phyloP scores from a whole-genome alignment of 2,329 filamentous ascomycete species.

The Calonectria pauciramosa region DNA sequence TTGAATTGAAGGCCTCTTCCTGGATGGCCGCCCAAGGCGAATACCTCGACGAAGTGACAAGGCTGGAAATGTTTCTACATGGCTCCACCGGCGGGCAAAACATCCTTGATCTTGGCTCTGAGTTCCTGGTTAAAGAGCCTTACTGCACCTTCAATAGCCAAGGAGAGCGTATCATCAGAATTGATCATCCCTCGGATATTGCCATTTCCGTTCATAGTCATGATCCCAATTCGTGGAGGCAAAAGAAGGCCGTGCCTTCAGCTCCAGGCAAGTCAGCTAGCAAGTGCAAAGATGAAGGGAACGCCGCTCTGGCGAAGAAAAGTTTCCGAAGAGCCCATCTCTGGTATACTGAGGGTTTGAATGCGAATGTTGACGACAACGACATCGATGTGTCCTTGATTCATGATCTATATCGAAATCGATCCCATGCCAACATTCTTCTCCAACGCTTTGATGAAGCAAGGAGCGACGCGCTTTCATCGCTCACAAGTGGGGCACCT shows the following conservation, averaged over 20 bases:
- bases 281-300: conserved; percentile 47
- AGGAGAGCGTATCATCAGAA: conserved; percentile 56
- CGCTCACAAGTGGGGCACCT: conserved; percentile 41
- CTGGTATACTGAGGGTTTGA: conserved; percentile 46
- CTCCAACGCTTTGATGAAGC: conserved; percentile 50
- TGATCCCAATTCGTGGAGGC: conserved; percentile 35
- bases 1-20: conserved; percentile 39
- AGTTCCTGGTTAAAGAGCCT: conserved; percentile 63
- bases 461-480: conserved; percentile 44
- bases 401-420: conserved; percentile 50
- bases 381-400: conserved; percentile 32
- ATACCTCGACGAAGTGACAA: conserved; percentile 39
- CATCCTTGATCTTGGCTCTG: conserved; percentile 48
- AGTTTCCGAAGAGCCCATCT: conserved; percentile 37
- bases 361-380: neutral
- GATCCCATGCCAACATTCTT: conserved; percentile 50
- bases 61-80: conserved; percentile 51
- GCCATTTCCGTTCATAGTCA: conserved; percentile 32
- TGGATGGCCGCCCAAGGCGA: conserved; percentile 50
- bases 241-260: neutral
- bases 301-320: conserved; percentile 43
- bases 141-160: conserved; percentile 60
- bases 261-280: conserved; percentile 26
- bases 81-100: conserved; percentile 50
- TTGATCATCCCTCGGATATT: conserved; percentile 52